Evolutionary conservation across 148 eudicot genomes (phyloP).

Genomic region (Gaultheria prostrata): DNA sequence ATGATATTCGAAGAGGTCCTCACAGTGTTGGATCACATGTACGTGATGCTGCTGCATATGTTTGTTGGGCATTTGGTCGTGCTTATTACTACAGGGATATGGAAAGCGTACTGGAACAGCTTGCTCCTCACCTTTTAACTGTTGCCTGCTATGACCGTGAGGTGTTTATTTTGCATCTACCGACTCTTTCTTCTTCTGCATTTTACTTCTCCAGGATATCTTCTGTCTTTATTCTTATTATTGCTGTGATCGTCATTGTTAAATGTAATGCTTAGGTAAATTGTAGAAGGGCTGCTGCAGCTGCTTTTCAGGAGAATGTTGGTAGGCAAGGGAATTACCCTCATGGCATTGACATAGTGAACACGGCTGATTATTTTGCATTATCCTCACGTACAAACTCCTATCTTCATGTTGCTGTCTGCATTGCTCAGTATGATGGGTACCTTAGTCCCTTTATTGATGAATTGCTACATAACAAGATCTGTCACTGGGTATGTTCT

Average conservation of each 20-base stretch:
- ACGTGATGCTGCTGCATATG: conserved; percentile 99
- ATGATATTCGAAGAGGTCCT: conserved; percentile 38
- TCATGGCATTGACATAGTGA: conserved; percentile 98
- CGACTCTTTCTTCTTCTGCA: conserved; percentile 17
- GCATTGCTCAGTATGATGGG: conserved; percentile 87
- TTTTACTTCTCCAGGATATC: neutral
- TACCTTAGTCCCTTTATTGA: conserved; percentile 86
- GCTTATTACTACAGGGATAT: conserved; percentile 84
- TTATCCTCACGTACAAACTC: conserved; percentile 82
- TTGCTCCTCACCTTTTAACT: conserved; percentile 86
- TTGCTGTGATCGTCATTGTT: conserved; percentile 5
- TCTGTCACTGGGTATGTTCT: conserved; percentile 92
- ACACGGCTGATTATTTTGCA: conserved; percentile 92
- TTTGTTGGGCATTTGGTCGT: conserved; percentile 99
- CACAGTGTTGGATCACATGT: conserved; percentile 99
- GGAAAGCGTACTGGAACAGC: conserved; percentile 69
- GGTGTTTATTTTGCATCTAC: conserved; percentile 36
- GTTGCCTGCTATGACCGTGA: conserved; percentile 99
- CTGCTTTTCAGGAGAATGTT: conserved; percentile 99
- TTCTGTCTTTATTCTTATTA: neutral
- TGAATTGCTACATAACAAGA: conserved; percentile 74
- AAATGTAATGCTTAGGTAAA: conserved; percentile 60
- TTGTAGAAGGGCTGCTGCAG: conserved; percentile 99
- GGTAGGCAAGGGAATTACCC: conserved; percentile 95
- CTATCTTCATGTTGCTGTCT: conserved; percentile 77